Evolutionary conservation across 371 early-diverging fungal genomes (phyloP), one percentile per base, ranked within the genome.

Genomic region (Dentiscutata heterogama): DNA sequence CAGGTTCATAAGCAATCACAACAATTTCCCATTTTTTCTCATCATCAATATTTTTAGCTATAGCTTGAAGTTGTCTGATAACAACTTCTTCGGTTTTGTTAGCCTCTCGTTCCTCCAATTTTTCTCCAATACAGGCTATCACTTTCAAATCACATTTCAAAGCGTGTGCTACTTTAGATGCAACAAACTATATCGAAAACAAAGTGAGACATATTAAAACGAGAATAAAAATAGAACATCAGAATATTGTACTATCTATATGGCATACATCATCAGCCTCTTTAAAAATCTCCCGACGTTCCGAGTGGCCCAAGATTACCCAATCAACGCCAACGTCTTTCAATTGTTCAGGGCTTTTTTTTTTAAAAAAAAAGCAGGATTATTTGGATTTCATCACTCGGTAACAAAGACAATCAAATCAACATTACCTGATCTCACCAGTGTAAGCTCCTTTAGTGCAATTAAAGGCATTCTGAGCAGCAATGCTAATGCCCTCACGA

Each of bases 1-100:
- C 98, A 77, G 99, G 99, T 91, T 99, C 99, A 87, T 99, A 99
- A 83, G 99, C 99, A 88, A 99, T 90, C 53, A 99, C 99, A 80
- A 99, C 93, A 85, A 96, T 91, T 80, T 90, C 87, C 98, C 97
- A 97, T n/a, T n/a, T n/a, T n/a, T n/a, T n/a, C n/a, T n/a, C n/a
- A 90, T 97, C 95, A 72, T 88, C 86, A 83, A 94, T 83, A 50
- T 89, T 83, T 53, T 89, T 88, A 83, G 93, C 91, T 84, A 95
- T 93, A 77, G 95, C 95, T 86, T 91, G 91, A 82, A 99, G 90
- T 90, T 99, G 99, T 68, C 94, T 90, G 88, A 94, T 92, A 78
- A 98, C 93, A 58, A 99, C 96, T 14, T 94, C 92, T 85, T 93
- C 90, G 83, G 99, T 98, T 85, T 91, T 87, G 86, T 91, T 91